These are phyloP conservation scores for Takashimella tepidaria DNA, from an alignment of 1,284 basidiomycete genomes.

Conservation along the genomic window DNA sequence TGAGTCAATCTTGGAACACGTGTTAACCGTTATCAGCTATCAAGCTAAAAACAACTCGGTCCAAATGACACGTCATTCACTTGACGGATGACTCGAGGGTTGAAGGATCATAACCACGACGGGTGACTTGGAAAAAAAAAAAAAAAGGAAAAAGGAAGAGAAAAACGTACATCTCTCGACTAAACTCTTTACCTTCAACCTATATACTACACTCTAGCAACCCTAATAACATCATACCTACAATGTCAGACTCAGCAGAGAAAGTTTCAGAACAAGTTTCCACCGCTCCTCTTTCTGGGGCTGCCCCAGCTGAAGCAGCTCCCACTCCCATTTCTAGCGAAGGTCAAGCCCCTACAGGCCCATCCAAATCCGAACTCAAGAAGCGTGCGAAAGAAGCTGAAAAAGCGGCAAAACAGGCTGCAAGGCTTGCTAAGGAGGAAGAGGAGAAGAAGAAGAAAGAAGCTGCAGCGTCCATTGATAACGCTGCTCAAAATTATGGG, in stretches of 20 bases:
- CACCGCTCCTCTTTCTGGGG: conserved; percentile 6
- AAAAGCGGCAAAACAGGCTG: conserved; percentile 85
- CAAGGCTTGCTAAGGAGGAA: conserved; percentile 70
- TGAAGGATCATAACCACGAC: no score
- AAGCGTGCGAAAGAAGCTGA: conserved; percentile 88
- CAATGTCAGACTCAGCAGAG: conserved; percentile 22
- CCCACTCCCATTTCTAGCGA: conserved; percentile 11
- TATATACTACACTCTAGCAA: not conserved
- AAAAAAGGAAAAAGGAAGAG: no score
- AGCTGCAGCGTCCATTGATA: conserved; percentile 73
- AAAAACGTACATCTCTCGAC: no score
- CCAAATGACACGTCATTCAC: no score
- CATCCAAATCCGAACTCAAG: conserved; percentile 87
- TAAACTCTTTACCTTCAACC: no score
- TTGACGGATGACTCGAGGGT: no score
- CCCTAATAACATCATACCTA: not conserved
- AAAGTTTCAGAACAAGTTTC: conserved; percentile 9
- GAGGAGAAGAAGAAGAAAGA: conserved; percentile 70
- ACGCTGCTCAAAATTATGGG: conserved; percentile 81
- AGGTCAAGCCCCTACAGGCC: conserved; percentile 39
- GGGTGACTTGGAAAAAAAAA: no score
- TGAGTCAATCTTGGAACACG: no score
- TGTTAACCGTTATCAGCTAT: no score
- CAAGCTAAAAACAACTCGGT: no score
- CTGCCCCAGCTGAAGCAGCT: conserved; percentile 9